phyloP scores from a whole-genome alignment of 1,284 basidiomycete species.

The Ceraceosorus bombacis region DNA sequence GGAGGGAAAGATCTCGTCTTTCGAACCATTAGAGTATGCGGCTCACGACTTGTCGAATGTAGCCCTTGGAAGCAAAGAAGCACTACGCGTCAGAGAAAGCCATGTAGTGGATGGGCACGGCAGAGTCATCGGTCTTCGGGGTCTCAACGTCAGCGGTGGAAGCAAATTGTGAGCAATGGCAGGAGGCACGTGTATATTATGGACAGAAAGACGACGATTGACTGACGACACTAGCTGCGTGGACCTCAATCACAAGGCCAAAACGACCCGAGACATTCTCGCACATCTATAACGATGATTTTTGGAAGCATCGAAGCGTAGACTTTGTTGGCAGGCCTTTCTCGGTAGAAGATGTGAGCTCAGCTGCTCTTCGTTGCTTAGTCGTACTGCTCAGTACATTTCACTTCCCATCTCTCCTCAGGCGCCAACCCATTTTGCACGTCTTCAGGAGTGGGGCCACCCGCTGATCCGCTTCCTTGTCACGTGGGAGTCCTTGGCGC shows the following conservation, averaged over 20 bases:
- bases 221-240: conserved; percentile 1
- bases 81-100: conserved; percentile 17
- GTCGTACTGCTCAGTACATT: not conserved
- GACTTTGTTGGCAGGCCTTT: conserved; percentile 50
- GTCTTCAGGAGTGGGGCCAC: conserved; percentile 48
- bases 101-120: conserved; percentile 44
- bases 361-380: not conserved
- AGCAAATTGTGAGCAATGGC: conserved; percentile 47
- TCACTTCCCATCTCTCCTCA: not conserved
- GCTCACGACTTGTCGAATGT: too few species aligned
- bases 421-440: conserved; percentile 39
- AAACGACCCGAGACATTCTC: conserved; percentile 24
- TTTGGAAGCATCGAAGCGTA: conserved; percentile 43
- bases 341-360: conserved; percentile 34
- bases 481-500: conserved; percentile 95
- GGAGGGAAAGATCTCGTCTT: too few species aligned
- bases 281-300: conserved; percentile 24
- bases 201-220: too few species aligned
- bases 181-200: conserved; percentile 10
- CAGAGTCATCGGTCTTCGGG: conserved; percentile 47
- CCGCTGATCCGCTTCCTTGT: conserved; percentile 59
- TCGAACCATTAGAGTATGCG: too few species aligned
- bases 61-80: too few species aligned
- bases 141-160: conserved; percentile 48
- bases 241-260: not conserved